Percentiles rank a stretch among this genome's conserved stretches.
Conservation (phyloP, 108 stramenopile species). For the Skeletonema marinoi region DNA sequence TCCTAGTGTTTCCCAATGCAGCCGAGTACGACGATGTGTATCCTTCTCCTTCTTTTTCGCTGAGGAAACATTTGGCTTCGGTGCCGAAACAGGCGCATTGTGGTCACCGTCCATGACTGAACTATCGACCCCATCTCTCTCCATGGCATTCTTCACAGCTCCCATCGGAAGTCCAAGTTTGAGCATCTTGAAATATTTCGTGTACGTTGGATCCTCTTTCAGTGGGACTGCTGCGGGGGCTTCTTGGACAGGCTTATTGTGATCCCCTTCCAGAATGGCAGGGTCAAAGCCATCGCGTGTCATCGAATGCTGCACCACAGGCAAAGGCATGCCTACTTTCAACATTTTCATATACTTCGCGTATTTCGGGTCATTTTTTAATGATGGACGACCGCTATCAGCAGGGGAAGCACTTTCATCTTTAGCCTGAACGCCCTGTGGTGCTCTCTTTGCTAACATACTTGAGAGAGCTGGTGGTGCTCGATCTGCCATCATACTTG, state of each 20-base stretch:
- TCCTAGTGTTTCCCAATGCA: conserved; percentile 88
- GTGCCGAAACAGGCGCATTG: conserved; percentile 59
- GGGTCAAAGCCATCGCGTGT: conserved; percentile 58
- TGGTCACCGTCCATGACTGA: conserved; percentile 86
- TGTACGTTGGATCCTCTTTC: conserved; percentile 68
- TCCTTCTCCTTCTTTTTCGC: conserved; percentile 53
- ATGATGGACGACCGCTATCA: conserved; percentile 49
- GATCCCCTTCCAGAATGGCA: conserved; percentile 54
- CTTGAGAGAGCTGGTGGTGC: background rate
- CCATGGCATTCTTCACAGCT: conserved; percentile 91
- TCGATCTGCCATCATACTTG: conserved; percentile 1
- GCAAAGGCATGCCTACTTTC: conserved; percentile 72
- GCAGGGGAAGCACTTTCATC: background rate
- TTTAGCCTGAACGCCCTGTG: background rate
- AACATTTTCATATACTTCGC: conserved; percentile 82
- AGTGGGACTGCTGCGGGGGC: conserved; percentile 41
- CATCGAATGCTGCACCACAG: conserved; percentile 67
- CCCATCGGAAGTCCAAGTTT: conserved; percentile 88
- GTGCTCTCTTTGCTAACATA: conserved; percentile 8
- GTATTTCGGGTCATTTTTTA: conserved; percentile 82
- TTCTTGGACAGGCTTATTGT: conserved; percentile 37
- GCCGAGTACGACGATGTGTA: conserved; percentile 82
- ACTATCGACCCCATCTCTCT: conserved; percentile 78
- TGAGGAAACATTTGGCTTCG: background rate
- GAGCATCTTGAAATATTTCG: conserved; percentile 88